These are phyloP conservation scores for Ajuga reptans DNA, from an alignment of 305 asterid species.

Conservation along the genomic window DNA sequence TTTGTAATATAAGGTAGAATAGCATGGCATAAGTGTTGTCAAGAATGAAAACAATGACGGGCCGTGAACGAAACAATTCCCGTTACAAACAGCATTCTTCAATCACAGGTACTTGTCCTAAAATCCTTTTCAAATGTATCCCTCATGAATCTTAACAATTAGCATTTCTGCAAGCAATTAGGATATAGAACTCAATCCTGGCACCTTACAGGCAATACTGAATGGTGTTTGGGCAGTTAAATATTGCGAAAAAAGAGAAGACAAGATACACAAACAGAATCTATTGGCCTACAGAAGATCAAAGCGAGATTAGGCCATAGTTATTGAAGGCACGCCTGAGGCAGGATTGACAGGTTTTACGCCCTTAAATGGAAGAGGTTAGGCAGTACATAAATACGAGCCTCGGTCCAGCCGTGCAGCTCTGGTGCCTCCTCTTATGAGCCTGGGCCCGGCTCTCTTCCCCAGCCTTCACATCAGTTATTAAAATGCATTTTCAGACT, in stretches of 20 bases:
- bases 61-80: neutral
- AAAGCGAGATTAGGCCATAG: neutral
- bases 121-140: conserved; percentile 3
- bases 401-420: no score
- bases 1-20: neutral
- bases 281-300: neutral
- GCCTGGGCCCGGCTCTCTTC: no score
- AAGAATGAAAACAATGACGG: conserved; percentile 5
- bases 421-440: no score
- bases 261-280: neutral
- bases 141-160: conserved; percentile 1
- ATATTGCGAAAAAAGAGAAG: neutral
- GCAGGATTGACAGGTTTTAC: no score
- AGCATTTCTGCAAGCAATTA: neutral
- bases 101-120: neutral
- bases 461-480: no score
- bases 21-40: neutral
- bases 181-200: neutral
- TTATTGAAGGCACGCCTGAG: no score
- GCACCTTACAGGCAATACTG: neutral
- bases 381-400: no score
- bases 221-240: neutral
- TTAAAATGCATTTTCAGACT: no score
- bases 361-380: no score
- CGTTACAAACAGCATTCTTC: neutral